Percentiles rank a stretch among this genome's conserved stretches.
Evolutionary conservation across 2,329 filamentous ascomycete genomes (phyloP).

Genomic region (Ilyonectria robusta): DNA sequence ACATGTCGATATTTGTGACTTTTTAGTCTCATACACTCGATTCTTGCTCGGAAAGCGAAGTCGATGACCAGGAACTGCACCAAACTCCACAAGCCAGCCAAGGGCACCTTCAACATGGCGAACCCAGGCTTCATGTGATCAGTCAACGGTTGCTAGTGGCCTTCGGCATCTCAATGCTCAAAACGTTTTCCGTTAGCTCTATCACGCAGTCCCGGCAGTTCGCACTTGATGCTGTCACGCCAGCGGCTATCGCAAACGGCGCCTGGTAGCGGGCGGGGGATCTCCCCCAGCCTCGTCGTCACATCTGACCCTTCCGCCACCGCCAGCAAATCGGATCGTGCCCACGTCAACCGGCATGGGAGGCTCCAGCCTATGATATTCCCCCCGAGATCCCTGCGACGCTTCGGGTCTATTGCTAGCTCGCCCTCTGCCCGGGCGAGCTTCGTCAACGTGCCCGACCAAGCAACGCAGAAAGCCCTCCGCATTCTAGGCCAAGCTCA

Average conservation of each 20-base stretch:
- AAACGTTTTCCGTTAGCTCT: neutral
- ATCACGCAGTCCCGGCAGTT: neutral
- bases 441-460: neutral
- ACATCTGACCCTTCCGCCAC: neutral
- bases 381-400: neutral
- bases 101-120: neutral
- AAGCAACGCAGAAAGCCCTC: neutral
- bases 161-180: neutral
- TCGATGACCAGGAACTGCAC: neutral
- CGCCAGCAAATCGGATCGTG: conserved; percentile 4
- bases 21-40: too few species aligned
- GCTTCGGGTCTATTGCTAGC: neutral
- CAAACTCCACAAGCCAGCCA: too few species aligned
- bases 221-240: neutral
- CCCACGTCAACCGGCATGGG: neutral
- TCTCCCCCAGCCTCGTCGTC: neutral
- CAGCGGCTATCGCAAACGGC: conserved; percentile 8
- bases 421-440: neutral
- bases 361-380: neutral
- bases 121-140: neutral
- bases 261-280: neutral
- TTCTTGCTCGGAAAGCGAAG: too few species aligned
- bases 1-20: neutral
- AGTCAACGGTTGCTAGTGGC: neutral
- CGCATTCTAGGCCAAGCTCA: neutral